Evolutionary conservation across 228 moss, liverwort and hornwort species (phyloP), one percentile per base, ranked within the genome.

Genomic region (Sphagnum fallax): DNA sequence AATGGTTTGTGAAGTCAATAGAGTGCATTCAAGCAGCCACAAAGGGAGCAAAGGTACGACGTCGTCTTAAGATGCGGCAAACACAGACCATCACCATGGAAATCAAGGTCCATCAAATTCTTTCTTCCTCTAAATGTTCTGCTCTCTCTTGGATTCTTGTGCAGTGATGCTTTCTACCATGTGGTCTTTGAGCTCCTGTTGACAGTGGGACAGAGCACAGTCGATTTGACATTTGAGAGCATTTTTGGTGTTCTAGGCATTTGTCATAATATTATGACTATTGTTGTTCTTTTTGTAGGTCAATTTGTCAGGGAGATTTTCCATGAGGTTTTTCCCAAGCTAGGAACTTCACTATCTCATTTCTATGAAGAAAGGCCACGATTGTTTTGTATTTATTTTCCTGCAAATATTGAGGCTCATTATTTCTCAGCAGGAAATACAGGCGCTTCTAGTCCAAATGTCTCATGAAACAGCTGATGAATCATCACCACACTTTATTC

Each of bases 31-130:
- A 84, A 63, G 88, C 84, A 58, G 82, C 84, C 73, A 84, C 84
- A 69, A 84, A 78, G 67, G 88, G 88, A 65, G 77, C 82, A 48
- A 77, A 84, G 66, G 78, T 88, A 47, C 80, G 88, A 66, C 69
- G 77, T 63, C 73, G 84, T 61, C 72, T 88, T 13, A 84, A 82
- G 64, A 82, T 84, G 64, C 81, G 84, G 65, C 73, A 82, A 15
- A 70, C 84, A 16, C 84, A 84, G 65, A 74, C 88, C n/a, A 82
- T 84, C 58, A 73, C 82, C 50, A 80, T 88, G 84, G 88, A 88
- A 65, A 88, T 88, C 60, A 88, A 88, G 88, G 88, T 88, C 52
- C 53, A 52, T 15, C 32, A 32, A 32, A 32, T 32, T 32, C 32
- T 32, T 32, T 32, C 32, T 32, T 32, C 32, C 16, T 9, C 47